Conservation (phyloP, 2,329 filamentous ascomycete genomes). For the Ceratocystis ficicola region DNA sequence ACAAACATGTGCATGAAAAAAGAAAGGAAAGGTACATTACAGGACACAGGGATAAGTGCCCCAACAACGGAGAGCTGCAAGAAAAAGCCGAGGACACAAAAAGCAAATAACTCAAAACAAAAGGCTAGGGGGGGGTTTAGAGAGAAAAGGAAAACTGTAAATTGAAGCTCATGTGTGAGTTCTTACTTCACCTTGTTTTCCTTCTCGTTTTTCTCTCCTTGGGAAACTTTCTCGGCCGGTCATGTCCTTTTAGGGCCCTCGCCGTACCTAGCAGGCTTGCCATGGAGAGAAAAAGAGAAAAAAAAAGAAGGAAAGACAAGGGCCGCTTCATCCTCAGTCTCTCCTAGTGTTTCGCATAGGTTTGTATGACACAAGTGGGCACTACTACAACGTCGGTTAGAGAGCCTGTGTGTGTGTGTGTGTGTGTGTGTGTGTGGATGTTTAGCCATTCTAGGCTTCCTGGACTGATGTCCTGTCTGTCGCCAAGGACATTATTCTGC, state of each 20-base stretch:
- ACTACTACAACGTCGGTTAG: background rate
- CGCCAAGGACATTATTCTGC: background rate
- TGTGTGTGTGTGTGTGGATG: too few species aligned
- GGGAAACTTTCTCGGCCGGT: background rate
- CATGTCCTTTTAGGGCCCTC: background rate
- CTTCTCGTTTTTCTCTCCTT: background rate
- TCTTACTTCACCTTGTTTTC: background rate
- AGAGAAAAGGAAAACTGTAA: background rate
- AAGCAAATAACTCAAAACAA: background rate
- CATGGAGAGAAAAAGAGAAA: background rate
- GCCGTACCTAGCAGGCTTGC: background rate
- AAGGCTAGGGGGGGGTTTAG: background rate
- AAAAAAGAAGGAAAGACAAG: background rate
- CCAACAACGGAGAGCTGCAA: background rate
- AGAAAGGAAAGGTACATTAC: background rate
- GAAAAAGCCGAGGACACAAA: background rate
- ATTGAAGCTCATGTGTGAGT: background rate
- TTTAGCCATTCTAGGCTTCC: background rate
- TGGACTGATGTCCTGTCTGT: background rate
- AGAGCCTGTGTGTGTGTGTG: background rate
- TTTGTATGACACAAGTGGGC: conserved; percentile 1
- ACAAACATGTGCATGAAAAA: background rate
- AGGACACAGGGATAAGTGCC: background rate
- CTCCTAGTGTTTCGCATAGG: background rate
- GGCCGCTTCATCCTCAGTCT: too few species aligned